Evolutionary conservation across 495 filamentous ascomycete genomes (phyloP), one percentile per base, ranked within the genome.

Genomic region (Diplogelasinospora grovesii): DNA sequence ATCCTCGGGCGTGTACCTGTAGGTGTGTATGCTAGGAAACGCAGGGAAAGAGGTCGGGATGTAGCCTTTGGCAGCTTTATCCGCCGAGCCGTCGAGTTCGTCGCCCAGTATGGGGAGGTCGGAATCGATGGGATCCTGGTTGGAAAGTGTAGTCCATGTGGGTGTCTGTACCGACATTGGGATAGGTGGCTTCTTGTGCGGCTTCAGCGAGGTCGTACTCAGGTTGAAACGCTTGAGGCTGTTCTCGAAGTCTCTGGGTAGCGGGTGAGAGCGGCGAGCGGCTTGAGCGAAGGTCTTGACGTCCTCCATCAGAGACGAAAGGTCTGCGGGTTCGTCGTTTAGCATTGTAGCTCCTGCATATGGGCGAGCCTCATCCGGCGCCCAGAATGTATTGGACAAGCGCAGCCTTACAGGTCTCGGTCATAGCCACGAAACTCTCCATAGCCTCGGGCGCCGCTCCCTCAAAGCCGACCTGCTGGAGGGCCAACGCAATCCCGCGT

Each of bases 11-110:
- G 68, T 71, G 46, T 57, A 67, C n/a, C 52, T 60, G 54, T 67
- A 73, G 2, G 66, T 69, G 43, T 71, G 58, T 9, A 65, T 60
- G 44, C 61, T 64, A 1, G 69, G 69, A 26, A 70, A 68, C 5
- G 56, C 35, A 0, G 69, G 68, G 32, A 71, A 70, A 2, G 59
- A 52, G 43, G 46, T 45, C 0, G 69, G 69, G 5, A 71, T 70
- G 53, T 61, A 69, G 0, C 41, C 23, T 31, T 65, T 61, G 16
- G 53, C 41, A 4, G 58, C 58, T 42, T 67, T 70, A 39, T 73
- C 68, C 4, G 57, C 42, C 11, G 54, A 43, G 18, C 69, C 69
- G 22, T 66, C 64, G 5, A 73, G 40, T 39, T 71, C 63, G 35
- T 58, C 39, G 10, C 57, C 57, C 11, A 68, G 50, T 4, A 63